Base-by-base conservation (phyloP, 768 basidiomycete genomes). In the Suillus weaverae region DNA sequence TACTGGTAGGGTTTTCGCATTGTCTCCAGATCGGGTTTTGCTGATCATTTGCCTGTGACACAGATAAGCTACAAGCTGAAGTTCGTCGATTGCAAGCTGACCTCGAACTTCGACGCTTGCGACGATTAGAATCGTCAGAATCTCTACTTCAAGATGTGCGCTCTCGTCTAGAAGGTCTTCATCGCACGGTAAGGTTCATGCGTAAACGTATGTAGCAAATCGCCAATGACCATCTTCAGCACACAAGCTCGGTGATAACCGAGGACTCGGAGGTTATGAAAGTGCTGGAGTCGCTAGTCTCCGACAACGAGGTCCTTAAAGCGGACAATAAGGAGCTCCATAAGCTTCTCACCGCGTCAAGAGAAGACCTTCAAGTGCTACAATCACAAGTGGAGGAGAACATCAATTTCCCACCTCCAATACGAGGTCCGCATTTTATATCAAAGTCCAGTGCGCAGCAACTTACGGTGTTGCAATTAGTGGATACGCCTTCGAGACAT, bases 251-350 rank as follows among this genome's bases (percentile, higher is more conserved):
- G 39, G 32, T 66, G 26, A 62, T 69, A 22, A 68, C 70, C 13
- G 86, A 87, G 56, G 82, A 88, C 61, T 75, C 83, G 18, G 90
- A 91, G 70, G 77, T 92, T 20, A 86, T 83, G 39, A 79, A 81
- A 62, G 87, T 95, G 14, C 78, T 97, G 16, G 93, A 94, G 73
- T 87, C 89, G n/a, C 81, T 97, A 36, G 94, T 95, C 9, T 86
- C 88, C 39, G 92, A 93, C 70, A 97, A 95, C 70, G 92, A 95
- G 68, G 82, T 82, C 32, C 78, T 96, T 61, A 92, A 92, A 74
- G 87, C 86, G 22, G 93, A 94, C 70, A 94, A 92, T 64, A 83
- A 85, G 8, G 93, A 97, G 71, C 77, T 97, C 56, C 89, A 91
- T 64, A 84, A 83, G 55, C 76, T 95, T 10, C 80, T 98, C 8